A percentile compares a stretch with the other conserved stretches of the same genome.
phyloP scores from a whole-genome alignment of 768 basidiomycete species.

The Termitomyces heimii region DNA sequence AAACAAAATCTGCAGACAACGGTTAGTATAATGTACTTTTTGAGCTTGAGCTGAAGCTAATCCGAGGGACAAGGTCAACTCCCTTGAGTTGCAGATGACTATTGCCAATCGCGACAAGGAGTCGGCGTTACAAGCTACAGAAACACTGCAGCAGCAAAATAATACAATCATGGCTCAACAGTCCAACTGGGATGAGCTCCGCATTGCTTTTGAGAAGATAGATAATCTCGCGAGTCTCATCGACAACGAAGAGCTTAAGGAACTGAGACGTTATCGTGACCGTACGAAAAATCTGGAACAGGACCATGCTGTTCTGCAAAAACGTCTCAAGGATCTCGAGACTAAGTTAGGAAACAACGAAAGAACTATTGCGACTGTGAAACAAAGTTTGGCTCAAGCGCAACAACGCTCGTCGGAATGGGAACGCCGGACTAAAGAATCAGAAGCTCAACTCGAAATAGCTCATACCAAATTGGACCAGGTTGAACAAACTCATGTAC shows the following conservation, averaged over 20 bases:
- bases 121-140: constrained; percentile 41
- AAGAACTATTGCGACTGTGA: constrained; percentile 46
- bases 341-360: constrained; percentile 55
- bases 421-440: constrained; percentile 73
- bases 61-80: constrained; percentile 40
- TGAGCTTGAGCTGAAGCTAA: constrained; percentile 10
- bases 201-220: constrained; percentile 65
- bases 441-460: constrained; percentile 57
- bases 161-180: constrained; percentile 58
- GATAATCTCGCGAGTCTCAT: constrained; percentile 58
- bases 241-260: constrained; percentile 66
- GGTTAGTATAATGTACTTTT: constrained; percentile 34
- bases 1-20: constrained; percentile 52
- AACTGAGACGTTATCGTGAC: constrained; percentile 63
- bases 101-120: constrained; percentile 63
- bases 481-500: constrained; percentile 54
- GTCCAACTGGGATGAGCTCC: constrained; percentile 75
- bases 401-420: constrained; percentile 78
- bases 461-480: constrained; percentile 59
- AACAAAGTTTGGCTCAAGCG: constrained; percentile 62
- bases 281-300: constrained; percentile 56
- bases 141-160: constrained; percentile 51
- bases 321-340: constrained; percentile 70
- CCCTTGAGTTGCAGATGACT: constrained; percentile 52
- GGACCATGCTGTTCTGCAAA: constrained; percentile 62